phyloP scores from a whole-genome alignment of 495 filamentous ascomycete genomes.

The Penicillium chermesinum region DNA sequence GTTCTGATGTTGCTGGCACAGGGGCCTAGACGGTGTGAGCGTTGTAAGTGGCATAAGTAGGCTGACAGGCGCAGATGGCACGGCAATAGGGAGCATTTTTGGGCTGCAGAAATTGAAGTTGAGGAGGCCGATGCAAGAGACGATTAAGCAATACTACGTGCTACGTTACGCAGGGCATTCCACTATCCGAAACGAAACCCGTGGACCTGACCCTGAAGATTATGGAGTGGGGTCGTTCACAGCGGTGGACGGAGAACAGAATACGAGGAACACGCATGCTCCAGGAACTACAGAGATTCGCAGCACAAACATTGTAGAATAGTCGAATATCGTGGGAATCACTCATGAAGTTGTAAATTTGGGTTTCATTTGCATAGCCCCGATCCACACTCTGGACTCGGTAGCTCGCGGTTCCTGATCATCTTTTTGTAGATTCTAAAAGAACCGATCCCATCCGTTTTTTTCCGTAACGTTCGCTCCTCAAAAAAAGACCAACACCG shows the following conservation, averaged over 20 bases:
- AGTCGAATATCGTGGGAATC: slow-evolving; percentile 16
- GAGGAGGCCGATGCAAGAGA: no score
- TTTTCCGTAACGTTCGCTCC: slow-evolving; percentile 41
- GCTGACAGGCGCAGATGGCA: background rate
- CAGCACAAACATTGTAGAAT: background rate
- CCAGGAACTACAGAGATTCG: background rate
- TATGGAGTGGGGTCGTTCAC: no score
- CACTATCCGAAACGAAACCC: no score
- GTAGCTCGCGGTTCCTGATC: slow-evolving; percentile 31
- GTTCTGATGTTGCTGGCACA: background rate
- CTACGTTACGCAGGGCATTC: no score
- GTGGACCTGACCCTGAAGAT: no score
- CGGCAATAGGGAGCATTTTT: background rate
- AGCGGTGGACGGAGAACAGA: background rate
- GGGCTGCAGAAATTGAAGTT: no score
- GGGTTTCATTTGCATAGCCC: slow-evolving; percentile 32
- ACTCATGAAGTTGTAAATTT: slow-evolving; percentile 31
- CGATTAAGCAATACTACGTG: no score
- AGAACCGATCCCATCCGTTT: slow-evolving; percentile 34
- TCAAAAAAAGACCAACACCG: slow-evolving; percentile 40
- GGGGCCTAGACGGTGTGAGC: background rate
- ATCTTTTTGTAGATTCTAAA: slow-evolving; percentile 28
- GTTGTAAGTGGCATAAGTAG: background rate
- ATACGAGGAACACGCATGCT: background rate
- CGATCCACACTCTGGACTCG: slow-evolving; percentile 17